These are phyloP conservation scores for Porcisia hertigi DNA, from an alignment of 208 protist species.

Conservation along the genomic window DNA sequence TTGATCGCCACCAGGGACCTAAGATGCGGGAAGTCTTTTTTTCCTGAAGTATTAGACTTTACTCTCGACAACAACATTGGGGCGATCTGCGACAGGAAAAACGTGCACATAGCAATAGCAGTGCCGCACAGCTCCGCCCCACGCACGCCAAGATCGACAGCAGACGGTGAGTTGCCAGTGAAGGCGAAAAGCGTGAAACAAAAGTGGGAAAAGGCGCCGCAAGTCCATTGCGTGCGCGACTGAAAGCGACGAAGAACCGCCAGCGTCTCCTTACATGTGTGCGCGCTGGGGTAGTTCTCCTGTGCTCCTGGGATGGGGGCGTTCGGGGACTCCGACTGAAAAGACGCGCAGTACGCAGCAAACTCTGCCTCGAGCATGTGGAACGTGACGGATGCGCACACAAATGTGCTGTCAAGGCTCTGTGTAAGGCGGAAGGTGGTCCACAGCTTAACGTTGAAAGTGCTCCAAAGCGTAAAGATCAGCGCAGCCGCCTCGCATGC, in stretches of 20 bases:
- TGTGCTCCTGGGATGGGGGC: background rate
- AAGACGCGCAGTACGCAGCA: conserved; percentile 10
- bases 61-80: conserved; percentile 29
- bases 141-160: conserved; percentile 33
- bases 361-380: conserved; percentile 25
- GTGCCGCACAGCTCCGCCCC: conserved; percentile 25
- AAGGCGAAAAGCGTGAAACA: conserved; percentile 34
- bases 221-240: conserved; percentile 25
- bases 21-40: conserved; percentile 12
- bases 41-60: conserved; percentile 11
- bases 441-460: conserved; percentile 41
- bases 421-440: conserved; percentile 42
- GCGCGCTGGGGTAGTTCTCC: background rate
- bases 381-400: conserved; percentile 22
- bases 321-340: background rate
- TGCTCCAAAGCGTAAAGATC: conserved; percentile 37
- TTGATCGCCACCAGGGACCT: conserved; percentile 14
- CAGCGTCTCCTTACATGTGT: conserved; percentile 33
- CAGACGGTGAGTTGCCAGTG: conserved; percentile 23
- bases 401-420: conserved; percentile 28
- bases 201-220: conserved; percentile 39
- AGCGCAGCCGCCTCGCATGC: conserved; percentile 44
- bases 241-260: conserved; percentile 21
- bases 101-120: conserved; percentile 30
- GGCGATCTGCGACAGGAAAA: conserved; percentile 28